Evolutionary conservation across 2,329 filamentous ascomycete species (phyloP), one percentile per base, ranked within the genome.

Genomic region (Ophiosphaerella narmari): DNA sequence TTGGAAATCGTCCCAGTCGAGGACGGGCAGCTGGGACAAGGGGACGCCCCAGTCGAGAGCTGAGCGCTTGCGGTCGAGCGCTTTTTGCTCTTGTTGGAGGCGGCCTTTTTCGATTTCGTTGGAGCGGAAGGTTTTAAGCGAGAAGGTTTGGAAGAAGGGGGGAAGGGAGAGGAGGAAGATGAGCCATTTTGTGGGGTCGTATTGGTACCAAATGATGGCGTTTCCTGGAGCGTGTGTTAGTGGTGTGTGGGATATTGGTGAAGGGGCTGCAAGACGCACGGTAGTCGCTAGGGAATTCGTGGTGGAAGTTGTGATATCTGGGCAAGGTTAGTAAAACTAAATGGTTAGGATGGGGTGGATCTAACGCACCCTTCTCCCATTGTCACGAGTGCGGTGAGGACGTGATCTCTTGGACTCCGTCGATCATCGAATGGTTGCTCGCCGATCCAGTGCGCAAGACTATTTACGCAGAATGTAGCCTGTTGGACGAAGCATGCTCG

Each of bases 381-480:
- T 0, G 73, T 75, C 7, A 74, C 67, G 1, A 75, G 52, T 8
- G 73, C 73, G 1, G 72, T 74, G 7, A 75, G 32, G 13, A 74
- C 57, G 43, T 74, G 71, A 44, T 75, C 73, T 16, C 73, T 50
- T 5, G 72, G 73, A 5, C 52, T 65, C 40, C 72, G 67, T 8
- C 70, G 62, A 51, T 75, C 73, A 48, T 75, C 73, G 50, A 75
- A 75, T 1, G 71, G 72, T 54, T 75, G 73, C 46, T 75, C 73
- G 14, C 78, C 78, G n/a, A 80, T 72, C 75, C 76, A 80, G 62
- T 80, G 78, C n/a, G 78, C 78, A 11, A 80, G 72, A 8, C 74
- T 77, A 64, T 80, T 80, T 59, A 80, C 77, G 48, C 78, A 80
- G 67, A 80, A 80, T 4, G 78, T 80, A 23, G 77, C 77, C 61